Conservation (phyloP, 2,329 filamentous ascomycete species). For the Nigrospora sphaerica region DNA sequence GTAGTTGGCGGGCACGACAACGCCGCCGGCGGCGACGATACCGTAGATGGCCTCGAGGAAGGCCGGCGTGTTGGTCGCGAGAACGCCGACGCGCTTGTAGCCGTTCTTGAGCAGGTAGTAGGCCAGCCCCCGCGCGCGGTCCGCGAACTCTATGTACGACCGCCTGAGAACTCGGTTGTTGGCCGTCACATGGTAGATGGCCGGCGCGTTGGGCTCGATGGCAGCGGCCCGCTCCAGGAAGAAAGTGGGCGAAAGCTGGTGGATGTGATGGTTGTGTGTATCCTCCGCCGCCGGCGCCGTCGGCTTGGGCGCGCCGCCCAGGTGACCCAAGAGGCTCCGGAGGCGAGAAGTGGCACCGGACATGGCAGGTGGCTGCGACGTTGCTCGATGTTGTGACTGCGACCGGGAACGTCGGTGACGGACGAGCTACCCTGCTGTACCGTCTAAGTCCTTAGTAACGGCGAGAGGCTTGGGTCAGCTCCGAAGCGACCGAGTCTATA, state of each 20-base stretch:
- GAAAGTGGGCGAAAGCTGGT: constrained; percentile 78
- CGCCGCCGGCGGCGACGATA: constrained; percentile 71
- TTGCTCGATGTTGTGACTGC: too few relatives aligned
- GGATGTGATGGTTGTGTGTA: constrained; percentile 52
- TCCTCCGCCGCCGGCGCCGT: constrained; percentile 29
- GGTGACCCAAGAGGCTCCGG: constrained; percentile 46
- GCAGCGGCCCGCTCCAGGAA: constrained; percentile 80
- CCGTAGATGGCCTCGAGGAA: constrained; percentile 90
- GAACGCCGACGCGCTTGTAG: constrained; percentile 72
- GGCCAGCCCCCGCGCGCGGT: constrained; percentile 79
- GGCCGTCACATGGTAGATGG: constrained; percentile 78
- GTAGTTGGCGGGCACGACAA: constrained; percentile 63
- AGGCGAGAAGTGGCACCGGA: constrained; percentile 58
- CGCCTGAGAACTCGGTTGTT: constrained; percentile 69
- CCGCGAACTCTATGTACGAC: constrained; percentile 74
- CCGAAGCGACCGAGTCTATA: too few relatives aligned
- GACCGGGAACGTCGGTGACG: too few relatives aligned
- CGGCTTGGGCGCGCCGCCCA: constrained; percentile 23
- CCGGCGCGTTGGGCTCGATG: constrained; percentile 80
- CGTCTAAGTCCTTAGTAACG: too few relatives aligned
- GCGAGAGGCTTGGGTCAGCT: too few relatives aligned
- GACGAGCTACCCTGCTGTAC: too few relatives aligned
- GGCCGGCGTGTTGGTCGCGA: constrained; percentile 88
- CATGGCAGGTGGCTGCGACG: constrained; percentile 35
- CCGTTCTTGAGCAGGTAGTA: constrained; percentile 76